Evolutionary conservation across 106 monocot species (phyloP).

Genomic region (Chionographis japonica): DNA sequence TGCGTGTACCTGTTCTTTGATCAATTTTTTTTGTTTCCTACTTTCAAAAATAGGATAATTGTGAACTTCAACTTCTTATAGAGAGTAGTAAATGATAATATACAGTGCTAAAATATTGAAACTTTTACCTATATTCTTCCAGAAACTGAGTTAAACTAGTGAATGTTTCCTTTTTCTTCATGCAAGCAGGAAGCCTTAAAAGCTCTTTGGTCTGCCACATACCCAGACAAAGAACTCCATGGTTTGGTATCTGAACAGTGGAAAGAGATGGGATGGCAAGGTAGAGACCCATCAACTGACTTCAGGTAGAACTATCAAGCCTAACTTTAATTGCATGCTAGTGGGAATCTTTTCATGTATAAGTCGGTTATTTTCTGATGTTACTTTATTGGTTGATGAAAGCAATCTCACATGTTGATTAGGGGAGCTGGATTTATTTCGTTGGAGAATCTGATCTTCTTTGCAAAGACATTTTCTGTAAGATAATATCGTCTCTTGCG

Average conservation of each 20-base stretch:
- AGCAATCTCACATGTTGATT: neutral
- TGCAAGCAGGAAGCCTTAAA: conserved; percentile 22
- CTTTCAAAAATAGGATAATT: too few relatives aligned
- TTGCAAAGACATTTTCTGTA: conserved; percentile 41
- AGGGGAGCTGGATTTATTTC: conserved; percentile 53
- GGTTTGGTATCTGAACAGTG: conserved; percentile 39
- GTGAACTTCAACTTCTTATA: too few relatives aligned
- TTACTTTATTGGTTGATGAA: neutral
- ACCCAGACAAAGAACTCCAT: conserved; percentile 26
- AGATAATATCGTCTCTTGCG: neutral
- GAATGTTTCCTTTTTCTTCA: neutral
- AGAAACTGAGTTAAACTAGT: too few relatives aligned
- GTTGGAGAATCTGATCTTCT: conserved; percentile 47
- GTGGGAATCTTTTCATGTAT: neutral
- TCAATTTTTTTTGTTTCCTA: too few relatives aligned
- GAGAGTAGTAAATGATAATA: too few relatives aligned
- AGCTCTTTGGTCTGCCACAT: conserved; percentile 37
- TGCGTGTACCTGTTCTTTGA: too few relatives aligned
- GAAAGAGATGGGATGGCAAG: conserved; percentile 53
- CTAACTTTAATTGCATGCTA: neutral
- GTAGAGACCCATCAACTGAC: conserved; percentile 42
- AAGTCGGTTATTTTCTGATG: too few relatives aligned
- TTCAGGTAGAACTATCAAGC: conserved; percentile 20
- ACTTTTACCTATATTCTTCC: too few relatives aligned
- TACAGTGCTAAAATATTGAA: too few relatives aligned